Percentiles rank a stretch among this genome's conserved stretches.
phyloP scores from a whole-genome alignment of 2,329 filamentous ascomycete genomes.

The Samsoniella hepiali region DNA sequence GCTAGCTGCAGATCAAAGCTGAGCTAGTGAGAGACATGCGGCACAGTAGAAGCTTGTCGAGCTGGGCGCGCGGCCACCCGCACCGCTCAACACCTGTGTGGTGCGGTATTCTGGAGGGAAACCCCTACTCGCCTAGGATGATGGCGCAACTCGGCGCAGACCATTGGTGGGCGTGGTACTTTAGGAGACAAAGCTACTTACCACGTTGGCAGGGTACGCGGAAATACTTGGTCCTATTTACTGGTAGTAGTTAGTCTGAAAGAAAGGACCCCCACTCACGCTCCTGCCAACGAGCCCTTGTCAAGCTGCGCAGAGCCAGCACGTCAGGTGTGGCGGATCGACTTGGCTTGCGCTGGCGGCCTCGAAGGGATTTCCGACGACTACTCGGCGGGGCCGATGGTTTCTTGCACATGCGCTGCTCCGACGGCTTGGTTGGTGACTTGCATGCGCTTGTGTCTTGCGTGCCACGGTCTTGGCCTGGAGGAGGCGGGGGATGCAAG shows the following conservation, averaged over 20 bases:
- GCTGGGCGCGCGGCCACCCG: background rate
- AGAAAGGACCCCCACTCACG: too few relatives aligned
- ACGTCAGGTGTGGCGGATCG: too few relatives aligned
- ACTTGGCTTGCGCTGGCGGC: too few relatives aligned
- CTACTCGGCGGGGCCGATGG: slow-evolving; percentile 12
- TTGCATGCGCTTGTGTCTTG: background rate
- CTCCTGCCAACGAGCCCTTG: too few relatives aligned
- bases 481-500: background rate
- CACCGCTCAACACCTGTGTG: background rate
- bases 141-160: background rate
- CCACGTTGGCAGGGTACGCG: too few relatives aligned
- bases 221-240: too few relatives aligned
- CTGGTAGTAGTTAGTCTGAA: too few relatives aligned
- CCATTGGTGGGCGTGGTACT: background rate
- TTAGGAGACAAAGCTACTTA: too few relatives aligned
- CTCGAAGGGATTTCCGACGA: background rate
- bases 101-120: too few relatives aligned
- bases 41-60: background rate
- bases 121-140: too few relatives aligned
- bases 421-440: slow-evolving; percentile 12
- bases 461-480: background rate
- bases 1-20: background rate
- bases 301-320: too few relatives aligned
- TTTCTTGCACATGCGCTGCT: slow-evolving; percentile 7
- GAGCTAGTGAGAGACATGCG: slow-evolving; percentile 4